Evolutionary conservation across 495 filamentous ascomycete genomes (phyloP), one percentile per base, ranked within the genome.

Genomic region (Aspergillus nidulans): DNA sequence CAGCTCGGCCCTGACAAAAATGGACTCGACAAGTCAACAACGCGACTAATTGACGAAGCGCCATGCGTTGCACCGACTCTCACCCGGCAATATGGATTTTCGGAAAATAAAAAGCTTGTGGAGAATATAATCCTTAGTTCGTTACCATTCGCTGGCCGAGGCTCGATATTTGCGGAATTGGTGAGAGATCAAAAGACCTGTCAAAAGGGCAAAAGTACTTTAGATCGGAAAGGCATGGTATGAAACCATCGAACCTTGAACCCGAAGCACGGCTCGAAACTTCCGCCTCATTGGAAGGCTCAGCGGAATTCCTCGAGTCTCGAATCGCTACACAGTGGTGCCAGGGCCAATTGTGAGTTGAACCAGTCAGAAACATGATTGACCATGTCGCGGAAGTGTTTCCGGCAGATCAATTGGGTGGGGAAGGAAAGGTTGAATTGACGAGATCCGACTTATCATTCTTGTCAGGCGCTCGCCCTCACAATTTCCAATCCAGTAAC

Each of bases 361-460:
- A 56, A 40, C 32, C 44, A 53, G 52, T 42, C 39, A 36, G 26
- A 32, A 47, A 30, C 8, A 55, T 13, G 26, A 43, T 40, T 48
- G 45, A 52, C 57, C 57, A 32, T 53, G 49, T 38, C 58, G 55
- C 53, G 62, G 59, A 60, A 61, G 3, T 46, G 34, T 12, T 45
- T 40, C 62, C 60, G 60, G 63, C 50, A 66, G 63, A 66, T 66
- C 63, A 62, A 56, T 30, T 47, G 21, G 55, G 59, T 43, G 48
- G 57, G 28, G 38, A 53, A 44, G 30, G n/a, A 58, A 58, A 65
- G 47, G 52, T 64, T 54, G n/a, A n/a, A n/a, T n/a, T n/a, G n/a
- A n/a, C 56, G 20, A 56, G 53, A 52, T 59, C 55, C 49, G 36
- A 52, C 51, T 49, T 49, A 24, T 49, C 20, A 49, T 20, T 39